Conservation (phyloP, 306 rosid genomes). For the Erythrophleum fordii region DNA sequence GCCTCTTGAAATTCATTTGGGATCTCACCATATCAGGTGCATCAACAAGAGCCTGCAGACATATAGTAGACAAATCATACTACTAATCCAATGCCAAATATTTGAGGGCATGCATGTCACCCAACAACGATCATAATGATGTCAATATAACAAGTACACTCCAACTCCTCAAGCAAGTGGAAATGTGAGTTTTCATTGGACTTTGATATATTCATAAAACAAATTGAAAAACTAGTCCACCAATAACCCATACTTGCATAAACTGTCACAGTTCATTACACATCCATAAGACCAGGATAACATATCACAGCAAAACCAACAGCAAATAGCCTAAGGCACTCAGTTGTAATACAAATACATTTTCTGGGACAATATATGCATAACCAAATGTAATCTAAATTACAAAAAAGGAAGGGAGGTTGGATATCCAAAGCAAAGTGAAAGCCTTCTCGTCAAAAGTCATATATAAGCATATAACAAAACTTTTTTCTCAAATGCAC, state of each 20-base stretch:
- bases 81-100: not conserved
- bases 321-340: not conserved
- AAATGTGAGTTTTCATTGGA: not conserved
- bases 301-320: not conserved
- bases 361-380: not conserved
- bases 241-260: not conserved
- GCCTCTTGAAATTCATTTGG: slow-evolving; percentile 88
- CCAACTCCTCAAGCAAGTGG: not conserved
- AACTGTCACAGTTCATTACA: not conserved
- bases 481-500: not conserved
- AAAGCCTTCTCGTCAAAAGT: not conserved
- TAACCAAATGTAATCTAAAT: not conserved
- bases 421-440: not conserved
- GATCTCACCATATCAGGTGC: slow-evolving; percentile 89
- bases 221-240: not conserved
- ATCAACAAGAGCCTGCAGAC: slow-evolving; percentile 84
- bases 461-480: not conserved
- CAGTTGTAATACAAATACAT: not conserved
- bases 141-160: not conserved
- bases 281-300: not conserved
- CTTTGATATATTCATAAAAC: not conserved
- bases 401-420: too few species aligned
- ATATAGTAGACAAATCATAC: not conserved
- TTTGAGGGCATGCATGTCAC: not conserved
- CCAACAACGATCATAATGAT: not conserved